phyloP scores from a whole-genome alignment of 1,284 basidiomycete species.

The Rugosomyces carneus region DNA sequence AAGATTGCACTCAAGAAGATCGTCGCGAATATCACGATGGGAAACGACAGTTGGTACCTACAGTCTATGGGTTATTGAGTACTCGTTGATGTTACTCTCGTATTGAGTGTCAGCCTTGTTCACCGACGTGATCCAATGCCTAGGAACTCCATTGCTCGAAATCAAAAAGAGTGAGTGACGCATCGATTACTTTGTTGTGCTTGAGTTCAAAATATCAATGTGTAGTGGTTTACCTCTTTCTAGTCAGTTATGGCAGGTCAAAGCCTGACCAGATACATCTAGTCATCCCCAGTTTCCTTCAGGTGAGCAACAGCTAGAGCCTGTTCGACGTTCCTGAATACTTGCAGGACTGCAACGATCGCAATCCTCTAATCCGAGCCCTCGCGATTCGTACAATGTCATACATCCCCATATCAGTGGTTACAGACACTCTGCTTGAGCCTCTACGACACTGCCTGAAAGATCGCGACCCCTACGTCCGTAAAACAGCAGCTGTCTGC shows the following conservation, averaged over 20 bases:
- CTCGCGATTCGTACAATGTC: conserved; percentile 95
- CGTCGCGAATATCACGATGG: conserved; percentile 94
- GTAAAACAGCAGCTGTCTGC: conserved; percentile 92
- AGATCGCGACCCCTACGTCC: conserved; percentile 91
- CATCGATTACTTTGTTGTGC: not conserved
- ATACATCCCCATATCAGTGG: conserved; percentile 83
- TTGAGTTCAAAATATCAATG: conserved; percentile 2
- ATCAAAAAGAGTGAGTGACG: conserved; percentile 91
- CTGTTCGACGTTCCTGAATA: conserved; percentile 6
- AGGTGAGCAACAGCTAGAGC: conserved; percentile 40
- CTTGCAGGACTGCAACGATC: conserved; percentile 80
- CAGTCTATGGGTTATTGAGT: conserved; percentile 20
- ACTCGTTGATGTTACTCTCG: conserved; percentile 18
- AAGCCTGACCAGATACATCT: conserved; percentile 86
- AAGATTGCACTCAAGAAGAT: conserved; percentile 94
- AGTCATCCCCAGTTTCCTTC: conserved; percentile 86
- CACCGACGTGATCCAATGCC: conserved; percentile 83
- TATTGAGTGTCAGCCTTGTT: conserved; percentile 86
- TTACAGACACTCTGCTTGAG: conserved; percentile 76
- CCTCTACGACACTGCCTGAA: conserved; percentile 84
- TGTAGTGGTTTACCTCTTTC: conserved; percentile 87
- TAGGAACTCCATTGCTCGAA: conserved; percentile 86
- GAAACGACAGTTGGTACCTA: conserved; percentile 78
- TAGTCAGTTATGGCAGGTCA: conserved; percentile 86
- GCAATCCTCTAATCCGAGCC: conserved; percentile 88